Conservation (phyloP, 2,329 filamentous ascomycete genomes). For the Cladobotryum protrusum region DNA sequence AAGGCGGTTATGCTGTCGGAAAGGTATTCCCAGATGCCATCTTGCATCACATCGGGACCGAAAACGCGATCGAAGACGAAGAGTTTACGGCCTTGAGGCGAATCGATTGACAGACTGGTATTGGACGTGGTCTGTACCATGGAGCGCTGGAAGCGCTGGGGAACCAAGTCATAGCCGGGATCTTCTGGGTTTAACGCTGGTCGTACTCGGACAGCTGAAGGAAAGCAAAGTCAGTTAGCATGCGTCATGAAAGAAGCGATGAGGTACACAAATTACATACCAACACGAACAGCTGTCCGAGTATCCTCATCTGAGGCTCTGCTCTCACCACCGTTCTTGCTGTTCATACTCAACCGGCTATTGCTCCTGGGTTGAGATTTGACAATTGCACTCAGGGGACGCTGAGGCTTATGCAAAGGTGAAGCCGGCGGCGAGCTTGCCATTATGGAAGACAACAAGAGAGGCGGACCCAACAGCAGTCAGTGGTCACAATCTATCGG, state of each 20-base stretch:
- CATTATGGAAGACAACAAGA: constrained; percentile 39
- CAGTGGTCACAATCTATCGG: constrained; percentile 2
- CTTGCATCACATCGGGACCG: constrained; percentile 72
- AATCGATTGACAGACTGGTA: constrained; percentile 82
- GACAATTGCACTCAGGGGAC: constrained; percentile 71
- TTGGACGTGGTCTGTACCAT: constrained; percentile 86
- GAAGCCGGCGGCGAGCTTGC: constrained; percentile 65
- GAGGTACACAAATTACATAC: constrained; percentile 53
- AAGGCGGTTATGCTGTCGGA: constrained; percentile 86
- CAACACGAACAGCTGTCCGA: constrained; percentile 92
- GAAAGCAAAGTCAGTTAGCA: constrained; percentile 1
- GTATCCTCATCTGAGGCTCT: constrained; percentile 83
- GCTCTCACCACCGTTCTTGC: constrained; percentile 70
- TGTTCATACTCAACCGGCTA: constrained; percentile 79
- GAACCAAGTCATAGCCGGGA: constrained; percentile 90
- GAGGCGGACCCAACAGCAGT: constrained; percentile 11
- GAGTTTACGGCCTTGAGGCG: constrained; percentile 84
- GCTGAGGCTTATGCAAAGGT: constrained; percentile 50
- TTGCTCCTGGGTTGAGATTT: constrained; percentile 66
- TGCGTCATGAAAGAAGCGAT: neutral
- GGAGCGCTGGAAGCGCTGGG: constrained; percentile 86
- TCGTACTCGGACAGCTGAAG: constrained; percentile 80
- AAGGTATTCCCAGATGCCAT: constrained; percentile 91
- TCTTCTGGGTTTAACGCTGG: constrained; percentile 77
- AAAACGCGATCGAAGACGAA: constrained; percentile 98